A percentile compares a stretch with the other conserved stretches of the same genome.
Conservation (phyloP, 345 rosid genomes). For the Anacardium occidentale region DNA sequence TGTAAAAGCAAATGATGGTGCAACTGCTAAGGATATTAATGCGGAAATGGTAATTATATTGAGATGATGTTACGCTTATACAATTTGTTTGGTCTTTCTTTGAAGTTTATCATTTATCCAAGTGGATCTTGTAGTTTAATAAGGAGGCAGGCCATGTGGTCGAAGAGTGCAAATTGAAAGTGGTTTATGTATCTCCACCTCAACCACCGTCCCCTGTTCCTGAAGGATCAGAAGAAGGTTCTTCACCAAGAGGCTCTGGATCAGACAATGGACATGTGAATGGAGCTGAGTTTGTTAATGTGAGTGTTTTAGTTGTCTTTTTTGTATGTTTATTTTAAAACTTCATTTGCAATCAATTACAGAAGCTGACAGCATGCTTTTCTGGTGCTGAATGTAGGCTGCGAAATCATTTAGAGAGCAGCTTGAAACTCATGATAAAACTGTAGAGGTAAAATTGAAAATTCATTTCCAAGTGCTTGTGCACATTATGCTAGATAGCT, state of each 20-base stretch:
- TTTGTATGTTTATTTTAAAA: background rate
- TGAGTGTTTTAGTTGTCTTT: conserved; percentile 30
- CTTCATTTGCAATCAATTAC: background rate
- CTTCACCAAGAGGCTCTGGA: conserved; percentile 68
- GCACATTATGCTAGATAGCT: background rate
- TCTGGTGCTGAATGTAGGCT: conserved; percentile 40
- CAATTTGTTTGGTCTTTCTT: background rate
- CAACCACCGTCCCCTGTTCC: conserved; percentile 76
- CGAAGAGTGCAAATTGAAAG: conserved; percentile 76
- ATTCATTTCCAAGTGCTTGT: background rate
- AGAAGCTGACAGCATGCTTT: conserved; percentile 14
- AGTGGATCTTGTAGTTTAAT: conserved; percentile 47
- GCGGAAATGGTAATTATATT: conserved; percentile 58
- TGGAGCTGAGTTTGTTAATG: conserved; percentile 48
- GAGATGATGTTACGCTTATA: background rate
- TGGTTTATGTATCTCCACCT: conserved; percentile 68
- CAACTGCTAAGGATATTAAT: conserved; percentile 52
- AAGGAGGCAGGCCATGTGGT: conserved; percentile 71
- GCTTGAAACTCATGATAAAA: conserved; percentile 49
- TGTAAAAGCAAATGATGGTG: conserved; percentile 51
- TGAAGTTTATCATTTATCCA: conserved; percentile 11
- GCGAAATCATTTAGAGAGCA: conserved; percentile 39
- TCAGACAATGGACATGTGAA: conserved; percentile 55
- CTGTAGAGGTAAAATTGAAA: conserved; percentile 46
- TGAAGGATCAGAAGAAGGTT: conserved; percentile 77